Base-by-base conservation (phyloP, 805 yeast genomes). In the Yarrowia sp. region DNA sequence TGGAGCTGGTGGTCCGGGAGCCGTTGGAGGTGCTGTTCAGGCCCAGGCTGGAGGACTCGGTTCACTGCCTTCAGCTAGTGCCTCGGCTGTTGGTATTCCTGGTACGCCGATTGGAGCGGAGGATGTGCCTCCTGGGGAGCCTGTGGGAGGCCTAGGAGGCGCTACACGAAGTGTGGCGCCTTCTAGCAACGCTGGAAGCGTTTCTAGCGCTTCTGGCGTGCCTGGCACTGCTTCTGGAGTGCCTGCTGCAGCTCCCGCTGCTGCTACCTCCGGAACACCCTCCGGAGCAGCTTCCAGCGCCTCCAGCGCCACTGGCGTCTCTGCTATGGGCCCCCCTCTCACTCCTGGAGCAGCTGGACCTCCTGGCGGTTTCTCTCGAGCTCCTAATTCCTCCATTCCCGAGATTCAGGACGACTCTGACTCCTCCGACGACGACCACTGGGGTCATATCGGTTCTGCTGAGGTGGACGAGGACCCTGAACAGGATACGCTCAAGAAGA, bases 401-500 rank as follows among this genome's bases (percentile, higher is more conserved):
- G 64, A 58, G 15, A 58, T 58, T 18, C 51, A 43, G 8, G 50
- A 43, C 35, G 64, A 58, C 51, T 58, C 64, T 2, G 64, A 58
- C 35, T 43, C 50, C 8, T 43, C 50, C 1, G 51, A 43, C 22
- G 50, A 43, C 22, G 73, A 68, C 28, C 67, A 51, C 36, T 41
- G 51, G 45, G 71, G 66, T 7, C 66, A 64, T 5, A 44, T 36
- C 53, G 47, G 62, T 17, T 15, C 50, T 3, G 43, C 48, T 32
- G 66, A 65, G 35, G 51, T 44, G 4, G 58, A 51, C 58, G 61
- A 41, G 38, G 61, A 55, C 22, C 47, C 61, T 17, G 64, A 58
- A 33, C 65, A 66, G 14, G 69, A 67, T 13, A 38, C 50, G 33
- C 42, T 14, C 50, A 42, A 43, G 64, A 58, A 58, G 51, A 43